These are phyloP conservation scores for Gracilaria gracilis DNA, from an alignment of 23 red algal species.

Conservation along the genomic window DNA sequence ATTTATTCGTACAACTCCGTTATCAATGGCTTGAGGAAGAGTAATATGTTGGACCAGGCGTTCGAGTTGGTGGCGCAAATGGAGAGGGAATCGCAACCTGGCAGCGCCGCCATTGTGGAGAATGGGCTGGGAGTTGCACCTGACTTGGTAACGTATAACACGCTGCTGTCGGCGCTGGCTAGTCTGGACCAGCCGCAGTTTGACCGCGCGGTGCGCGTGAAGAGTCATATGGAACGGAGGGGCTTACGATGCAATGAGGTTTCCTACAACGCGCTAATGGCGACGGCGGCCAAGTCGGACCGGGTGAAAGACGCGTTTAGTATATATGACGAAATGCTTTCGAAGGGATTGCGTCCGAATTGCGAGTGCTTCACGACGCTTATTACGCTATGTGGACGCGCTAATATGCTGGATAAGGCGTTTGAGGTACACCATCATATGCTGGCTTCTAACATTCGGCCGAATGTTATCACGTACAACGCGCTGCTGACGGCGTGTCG, in stretches of 20 bases:
- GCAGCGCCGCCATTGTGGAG: neutral
- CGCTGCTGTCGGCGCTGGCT: conserved; percentile 59
- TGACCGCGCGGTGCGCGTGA: conserved; percentile 59
- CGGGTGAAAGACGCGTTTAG: conserved; percentile 74
- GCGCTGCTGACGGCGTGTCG: conserved; percentile 78
- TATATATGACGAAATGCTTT: conserved; percentile 80
- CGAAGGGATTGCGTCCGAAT: conserved; percentile 61
- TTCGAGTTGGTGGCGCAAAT: conserved; percentile 73
- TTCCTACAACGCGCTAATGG: conserved; percentile 82
- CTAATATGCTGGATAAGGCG: conserved; percentile 61
- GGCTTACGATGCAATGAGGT: conserved; percentile 62
- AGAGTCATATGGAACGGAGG: conserved; percentile 54
- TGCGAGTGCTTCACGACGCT: conserved; percentile 72
- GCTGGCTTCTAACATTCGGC: conserved; percentile 58
- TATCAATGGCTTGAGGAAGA: conserved; percentile 76
- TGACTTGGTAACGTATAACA: conserved; percentile 80
- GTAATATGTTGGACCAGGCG: conserved; percentile 67
- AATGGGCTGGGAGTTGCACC: conserved; percentile 29
- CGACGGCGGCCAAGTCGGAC: conserved; percentile 43
- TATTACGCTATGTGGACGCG: conserved; percentile 79
- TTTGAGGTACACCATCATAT: conserved; percentile 78
- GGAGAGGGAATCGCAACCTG: conserved; percentile 33
- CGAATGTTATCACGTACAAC: conserved; percentile 81
- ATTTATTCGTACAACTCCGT: conserved; percentile 86
- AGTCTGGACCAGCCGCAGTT: conserved; percentile 42